Percentiles rank a stretch among this genome's conserved stretches.
These are phyloP conservation scores for Colletotrichum camelliae DNA, from an alignment of 2,329 filamentous ascomycete species.

Conservation along the genomic window DNA sequence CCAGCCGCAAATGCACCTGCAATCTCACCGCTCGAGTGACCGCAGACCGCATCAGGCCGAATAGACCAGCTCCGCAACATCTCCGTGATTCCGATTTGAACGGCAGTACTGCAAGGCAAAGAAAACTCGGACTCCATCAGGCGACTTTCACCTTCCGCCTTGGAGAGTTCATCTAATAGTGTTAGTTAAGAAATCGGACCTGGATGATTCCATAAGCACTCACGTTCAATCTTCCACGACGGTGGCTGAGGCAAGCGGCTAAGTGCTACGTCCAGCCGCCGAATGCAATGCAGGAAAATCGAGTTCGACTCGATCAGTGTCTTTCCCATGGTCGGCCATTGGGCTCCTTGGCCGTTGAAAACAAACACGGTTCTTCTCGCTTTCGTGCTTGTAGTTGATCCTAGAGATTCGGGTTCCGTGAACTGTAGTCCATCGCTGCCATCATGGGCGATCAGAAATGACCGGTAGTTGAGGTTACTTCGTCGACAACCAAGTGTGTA, in stretches of 20 bases:
- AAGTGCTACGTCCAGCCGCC: conserved; percentile 34
- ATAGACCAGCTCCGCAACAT: conserved; percentile 36
- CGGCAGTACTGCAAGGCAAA: conserved; percentile 38
- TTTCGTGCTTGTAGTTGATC: conserved; percentile 16
- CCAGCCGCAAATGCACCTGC: conserved; percentile 48
- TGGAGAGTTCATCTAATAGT: conserved; percentile 18
- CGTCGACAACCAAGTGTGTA: conserved; percentile 34
- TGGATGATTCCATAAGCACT: not conserved
- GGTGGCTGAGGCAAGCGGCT: conserved; percentile 20
- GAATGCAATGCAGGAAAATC: conserved; percentile 8
- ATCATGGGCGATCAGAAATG: conserved; percentile 23
- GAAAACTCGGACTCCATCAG: conserved; percentile 21
- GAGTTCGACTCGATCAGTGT: not conserved
- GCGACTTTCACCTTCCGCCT: not conserved
- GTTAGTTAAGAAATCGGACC: not conserved
- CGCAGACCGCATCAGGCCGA: conserved; percentile 37
- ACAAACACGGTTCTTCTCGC: conserved; percentile 27
- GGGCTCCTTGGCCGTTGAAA: conserved; percentile 22
- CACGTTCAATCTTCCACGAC: not conserved
- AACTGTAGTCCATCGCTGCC: conserved; percentile 2
- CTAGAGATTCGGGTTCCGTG: not conserved
- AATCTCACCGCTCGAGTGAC: conserved; percentile 50
- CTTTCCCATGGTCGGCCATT: conserved; percentile 17
- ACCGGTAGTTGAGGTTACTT: conserved; percentile 29
- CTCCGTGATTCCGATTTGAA: conserved; percentile 47